These are phyloP conservation scores for Cytospora paraplurivora DNA, from an alignment of 2,329 filamentous ascomycete genomes.

Conservation along the genomic window DNA sequence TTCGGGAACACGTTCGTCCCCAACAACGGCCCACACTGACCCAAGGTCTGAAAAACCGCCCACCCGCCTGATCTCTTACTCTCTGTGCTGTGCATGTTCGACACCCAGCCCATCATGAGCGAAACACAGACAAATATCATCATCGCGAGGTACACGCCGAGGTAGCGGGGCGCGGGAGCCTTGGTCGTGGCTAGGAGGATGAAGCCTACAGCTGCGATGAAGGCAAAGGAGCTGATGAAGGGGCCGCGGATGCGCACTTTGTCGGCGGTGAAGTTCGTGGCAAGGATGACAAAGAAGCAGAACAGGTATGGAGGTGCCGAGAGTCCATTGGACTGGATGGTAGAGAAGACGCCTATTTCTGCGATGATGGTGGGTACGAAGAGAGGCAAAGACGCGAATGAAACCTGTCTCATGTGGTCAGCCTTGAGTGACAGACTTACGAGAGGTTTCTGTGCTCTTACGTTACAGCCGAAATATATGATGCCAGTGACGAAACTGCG, in stretches of 20 bases:
- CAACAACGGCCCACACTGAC: slow-evolving; percentile 39
- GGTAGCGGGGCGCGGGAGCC: slow-evolving; percentile 39
- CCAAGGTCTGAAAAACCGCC: slow-evolving; percentile 42
- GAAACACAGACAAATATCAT: slow-evolving; percentile 42
- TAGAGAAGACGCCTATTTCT: slow-evolving; percentile 40
- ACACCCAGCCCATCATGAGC: slow-evolving; percentile 41
- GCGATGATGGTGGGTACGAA: slow-evolving; percentile 40
- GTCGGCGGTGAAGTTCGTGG: slow-evolving; percentile 41
- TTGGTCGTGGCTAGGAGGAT: slow-evolving; percentile 43
- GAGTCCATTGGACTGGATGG: slow-evolving; percentile 41
- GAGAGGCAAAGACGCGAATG: slow-evolving; percentile 37
- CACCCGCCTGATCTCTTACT: slow-evolving; percentile 41
- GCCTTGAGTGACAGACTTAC: neutral
- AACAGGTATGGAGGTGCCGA: slow-evolving; percentile 45
- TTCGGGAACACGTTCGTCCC: slow-evolving; percentile 40
- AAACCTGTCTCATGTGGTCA: slow-evolving; percentile 27
- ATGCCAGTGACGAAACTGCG: slow-evolving; percentile 24
- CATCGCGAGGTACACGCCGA: slow-evolving; percentile 43
- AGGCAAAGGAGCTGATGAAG: slow-evolving; percentile 40
- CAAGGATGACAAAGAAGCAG: slow-evolving; percentile 43
- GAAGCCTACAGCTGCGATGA: slow-evolving; percentile 43
- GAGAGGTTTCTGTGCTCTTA: neutral
- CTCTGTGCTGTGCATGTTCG: slow-evolving; percentile 42
- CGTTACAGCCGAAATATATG: slow-evolving; percentile 45
- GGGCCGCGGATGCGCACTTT: slow-evolving; percentile 41